phyloP scores from a whole-genome alignment of 1,284 basidiomycete genomes.

The Ganoderma meredithae region DNA sequence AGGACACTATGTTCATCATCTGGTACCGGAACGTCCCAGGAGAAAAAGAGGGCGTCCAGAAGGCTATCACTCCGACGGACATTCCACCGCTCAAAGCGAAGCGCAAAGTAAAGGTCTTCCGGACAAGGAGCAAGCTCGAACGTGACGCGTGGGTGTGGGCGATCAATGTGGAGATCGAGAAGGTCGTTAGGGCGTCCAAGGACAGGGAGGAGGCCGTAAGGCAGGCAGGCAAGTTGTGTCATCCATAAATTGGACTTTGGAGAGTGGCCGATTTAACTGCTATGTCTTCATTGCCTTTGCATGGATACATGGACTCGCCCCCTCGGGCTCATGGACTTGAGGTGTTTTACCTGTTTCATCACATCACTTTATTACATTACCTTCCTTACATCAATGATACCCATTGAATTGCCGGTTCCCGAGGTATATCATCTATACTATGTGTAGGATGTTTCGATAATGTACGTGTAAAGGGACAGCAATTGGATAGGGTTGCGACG shows the following conservation, averaged over 20 bases:
- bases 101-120: slow-evolving; percentile 71
- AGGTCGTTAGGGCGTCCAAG: slow-evolving; percentile 61
- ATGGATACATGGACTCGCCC: background rate
- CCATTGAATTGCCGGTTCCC: background rate
- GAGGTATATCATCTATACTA: slow-evolving; percentile 8
- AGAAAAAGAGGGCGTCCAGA: slow-evolving; percentile 16
- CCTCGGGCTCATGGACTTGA: background rate
- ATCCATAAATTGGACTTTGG: background rate
- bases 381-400: slow-evolving; percentile 21
- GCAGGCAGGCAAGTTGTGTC: slow-evolving; percentile 58
- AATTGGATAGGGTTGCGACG: slow-evolving; percentile 8
- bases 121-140: slow-evolving; percentile 81
- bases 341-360: slow-evolving; percentile 4
- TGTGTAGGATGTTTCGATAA: slow-evolving; percentile 23
- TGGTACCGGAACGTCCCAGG: slow-evolving; percentile 59
- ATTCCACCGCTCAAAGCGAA: slow-evolving; percentile 67
- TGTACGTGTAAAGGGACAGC: slow-evolving; percentile 27
- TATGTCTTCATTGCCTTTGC: background rate
- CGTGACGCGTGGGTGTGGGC: slow-evolving; percentile 91
- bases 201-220: slow-evolving; percentile 66
- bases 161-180: slow-evolving; percentile 84
- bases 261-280: background rate
- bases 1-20: slow-evolving; percentile 78
- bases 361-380: slow-evolving; percentile 8
- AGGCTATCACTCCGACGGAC: slow-evolving; percentile 25